phyloP scores from a whole-genome alignment of 2,329 filamentous ascomycete genomes.

The Juglanconis oblonga region DNA sequence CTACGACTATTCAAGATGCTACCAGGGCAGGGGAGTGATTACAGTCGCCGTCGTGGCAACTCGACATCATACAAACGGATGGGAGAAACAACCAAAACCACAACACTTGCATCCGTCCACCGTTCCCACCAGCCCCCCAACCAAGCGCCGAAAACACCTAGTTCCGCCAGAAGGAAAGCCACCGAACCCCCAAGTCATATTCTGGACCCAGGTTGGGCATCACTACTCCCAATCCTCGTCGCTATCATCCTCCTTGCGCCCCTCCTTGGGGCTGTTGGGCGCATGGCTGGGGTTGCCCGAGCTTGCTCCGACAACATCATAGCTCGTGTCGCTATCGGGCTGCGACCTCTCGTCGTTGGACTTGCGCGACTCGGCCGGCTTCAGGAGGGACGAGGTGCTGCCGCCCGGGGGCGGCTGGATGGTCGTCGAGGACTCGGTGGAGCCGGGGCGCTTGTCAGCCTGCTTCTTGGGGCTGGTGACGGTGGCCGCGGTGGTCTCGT shows the following conservation, averaged over 20 bases:
- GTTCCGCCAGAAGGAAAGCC: not conserved
- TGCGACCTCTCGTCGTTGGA: conserved; percentile 89
- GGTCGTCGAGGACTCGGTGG: conserved; percentile 57
- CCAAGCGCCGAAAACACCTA: conserved; percentile 3
- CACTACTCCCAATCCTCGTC: conserved; percentile 75
- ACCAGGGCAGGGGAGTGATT: not conserved
- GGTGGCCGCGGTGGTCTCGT: conserved; percentile 31
- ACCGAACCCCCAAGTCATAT: not conserved
- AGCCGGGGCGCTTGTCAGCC: conserved; percentile 37
- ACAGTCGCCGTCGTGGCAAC: not conserved
- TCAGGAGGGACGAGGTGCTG: conserved; percentile 42
- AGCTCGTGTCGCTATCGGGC: conserved; percentile 91
- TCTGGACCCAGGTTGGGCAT: not conserved
- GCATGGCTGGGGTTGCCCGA: conserved; percentile 77
- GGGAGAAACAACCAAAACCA: not conserved
- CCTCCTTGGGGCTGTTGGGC: conserved; percentile 62
- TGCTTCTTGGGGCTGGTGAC: conserved; percentile 27
- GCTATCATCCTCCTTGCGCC: conserved; percentile 56
- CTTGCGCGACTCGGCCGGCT: conserved; percentile 63
- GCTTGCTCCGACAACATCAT: conserved; percentile 81
- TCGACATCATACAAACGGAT: not conserved
- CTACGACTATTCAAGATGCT: not conserved
- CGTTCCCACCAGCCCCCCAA: not conserved
- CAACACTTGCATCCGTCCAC: not conserved
- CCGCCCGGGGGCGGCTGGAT: conserved; percentile 50